Conservation (phyloP, 345 rosid species). For the Citrus sinensis region DVS_A1.0 CM039169.1:3575001-3575500, state of each 20-base stretch:
- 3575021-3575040: no score
- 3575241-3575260: slow-evolving; percentile 4
- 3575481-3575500: neutral
- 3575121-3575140: neutral
- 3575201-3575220: neutral
- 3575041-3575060: no score
- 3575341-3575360: no score
- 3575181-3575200: slow-evolving; percentile 15
- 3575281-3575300: slow-evolving; percentile 12
- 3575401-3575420: slow-evolving; percentile 7
- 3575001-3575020: no score
- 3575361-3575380: slow-evolving; percentile 2
- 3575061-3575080: no score
- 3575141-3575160: slow-evolving; percentile 10
- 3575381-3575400: slow-evolving; percentile 18
- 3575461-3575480: slow-evolving; percentile 20
- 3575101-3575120: neutral
- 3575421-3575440: slow-evolving; percentile 16
- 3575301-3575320: slow-evolving; percentile 23
- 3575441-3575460: slow-evolving; percentile 1
- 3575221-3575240: slow-evolving; percentile 11
- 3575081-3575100: no score
- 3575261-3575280: slow-evolving; percentile 1
- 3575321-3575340: no score
- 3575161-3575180: slow-evolving; percentile 1